A percentile compares a stretch with the other conserved stretches of the same genome.
Conservation (phyloP, 1,284 basidiomycete genomes). For the Trametes sp. region DNA sequence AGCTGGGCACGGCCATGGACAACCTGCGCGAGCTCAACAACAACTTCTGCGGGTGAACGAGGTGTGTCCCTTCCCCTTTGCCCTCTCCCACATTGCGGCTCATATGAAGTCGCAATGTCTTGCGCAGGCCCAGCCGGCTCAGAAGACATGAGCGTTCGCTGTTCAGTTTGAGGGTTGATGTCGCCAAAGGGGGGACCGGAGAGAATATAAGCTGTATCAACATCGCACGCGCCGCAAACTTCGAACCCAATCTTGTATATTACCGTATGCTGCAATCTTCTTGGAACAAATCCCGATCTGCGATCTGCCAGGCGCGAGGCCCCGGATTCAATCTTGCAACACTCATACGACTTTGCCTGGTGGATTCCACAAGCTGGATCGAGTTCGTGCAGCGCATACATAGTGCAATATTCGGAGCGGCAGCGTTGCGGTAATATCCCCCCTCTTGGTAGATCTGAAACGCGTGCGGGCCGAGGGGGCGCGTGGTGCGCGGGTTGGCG, state of each 20-base stretch:
- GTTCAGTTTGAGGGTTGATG: constrained; percentile 11
- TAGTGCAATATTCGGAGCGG: no score
- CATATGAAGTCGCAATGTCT: neutral
- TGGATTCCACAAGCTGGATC: no score
- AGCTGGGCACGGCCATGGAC: constrained; percentile 72
- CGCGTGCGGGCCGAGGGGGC: constrained; percentile 15
- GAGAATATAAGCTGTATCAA: constrained; percentile 3
- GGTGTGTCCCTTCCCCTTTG: constrained; percentile 12
- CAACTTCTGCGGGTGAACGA: constrained; percentile 63
- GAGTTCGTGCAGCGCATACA: no score
- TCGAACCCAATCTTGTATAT: no score
- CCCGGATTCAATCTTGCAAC: no score
- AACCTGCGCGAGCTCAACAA: constrained; percentile 87
- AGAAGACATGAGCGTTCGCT: neutral
- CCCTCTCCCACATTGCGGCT: neutral
- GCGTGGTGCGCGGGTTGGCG: constrained; percentile 30
- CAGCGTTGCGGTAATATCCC: no score
- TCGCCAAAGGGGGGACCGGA: neutral
- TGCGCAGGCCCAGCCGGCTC: constrained; percentile 12
- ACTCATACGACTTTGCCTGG: no score
- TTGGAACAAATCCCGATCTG: no score
- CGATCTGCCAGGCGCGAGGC: no score
- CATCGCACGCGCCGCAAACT: neutral
- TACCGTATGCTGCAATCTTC: neutral
- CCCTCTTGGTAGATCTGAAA: constrained; percentile 32